Evolutionary conservation across 176 grass and related monocot species (phyloP), one percentile per base, ranked within the genome.

Genomic region (Leersia perrieri): DNA sequence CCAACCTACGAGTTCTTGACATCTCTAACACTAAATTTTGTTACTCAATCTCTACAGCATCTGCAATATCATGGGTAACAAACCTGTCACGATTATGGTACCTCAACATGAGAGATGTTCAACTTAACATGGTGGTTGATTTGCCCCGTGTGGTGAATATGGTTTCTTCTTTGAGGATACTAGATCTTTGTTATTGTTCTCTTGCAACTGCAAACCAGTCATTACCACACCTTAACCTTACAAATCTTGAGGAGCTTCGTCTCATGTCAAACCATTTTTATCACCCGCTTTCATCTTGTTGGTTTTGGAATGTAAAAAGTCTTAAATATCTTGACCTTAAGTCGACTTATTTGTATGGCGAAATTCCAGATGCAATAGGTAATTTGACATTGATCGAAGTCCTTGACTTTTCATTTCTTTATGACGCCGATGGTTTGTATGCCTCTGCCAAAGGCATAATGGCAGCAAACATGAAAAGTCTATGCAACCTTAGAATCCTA

Each of bases 301-400:
- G 77, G 83, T 60, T 90, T 30, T 86, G 88, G 77, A 65, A 78
- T 22, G 8, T 73, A 5, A 76, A 40, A 31, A 34, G 18, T 4
- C 30, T 85, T 18, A 42, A 23, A 2, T n/a, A 55, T 32, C 15
- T 82, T 1, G 4, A 82, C 41, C 38, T 90, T 31, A 7, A 2
- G 7, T 0, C 1, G 16, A 49, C 1, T 15, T 0, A 0, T 3
- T 69, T 84, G 0, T 14, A 14, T 1, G 87, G 81, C 3, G 9
- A 10, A 16, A 9, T 89, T 22, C 87, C 76, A 0, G 3, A 12
- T 14, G 15, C 31, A 0, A 1, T 87, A 12, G 35, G 2, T 16
- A 0, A 36, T 0, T 65, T 81, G 18, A n/a, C 0, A 1, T 60
- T 61, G 18, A 29, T 87, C 2, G 65, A 68, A 28, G 9, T 12